Conservation (phyloP, 371 early-diverging fungal genomes). For the Rhizomucor pusillus region DNA sequence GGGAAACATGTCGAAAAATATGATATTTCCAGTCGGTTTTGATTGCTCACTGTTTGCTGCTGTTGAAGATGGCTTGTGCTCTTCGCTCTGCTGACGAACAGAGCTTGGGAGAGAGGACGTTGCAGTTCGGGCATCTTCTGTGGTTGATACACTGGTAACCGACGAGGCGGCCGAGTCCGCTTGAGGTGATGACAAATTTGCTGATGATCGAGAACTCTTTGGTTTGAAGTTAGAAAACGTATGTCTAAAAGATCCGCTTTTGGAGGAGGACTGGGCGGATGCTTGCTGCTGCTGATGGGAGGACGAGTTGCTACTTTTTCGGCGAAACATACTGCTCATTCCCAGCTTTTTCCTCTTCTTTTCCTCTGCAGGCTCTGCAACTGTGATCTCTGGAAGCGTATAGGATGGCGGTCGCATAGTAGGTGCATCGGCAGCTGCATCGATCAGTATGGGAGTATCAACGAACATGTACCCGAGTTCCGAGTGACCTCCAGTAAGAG, state of each 20-base stretch:
- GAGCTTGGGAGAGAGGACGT: too few species aligned
- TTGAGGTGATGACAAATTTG: too few species aligned
- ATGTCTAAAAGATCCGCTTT: neutral
- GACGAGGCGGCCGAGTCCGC: too few species aligned
- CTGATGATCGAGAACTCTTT: too few species aligned
- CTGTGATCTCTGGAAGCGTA: neutral
- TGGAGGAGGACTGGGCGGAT: too few species aligned
- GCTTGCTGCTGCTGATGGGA: too few species aligned
- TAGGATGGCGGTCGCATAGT: neutral
- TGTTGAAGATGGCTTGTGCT: too few species aligned
- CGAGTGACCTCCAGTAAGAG: neutral
- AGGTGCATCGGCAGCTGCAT: neutral
- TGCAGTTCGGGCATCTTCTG: too few species aligned
- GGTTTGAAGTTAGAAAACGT: neutral
- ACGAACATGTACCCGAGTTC: slow-evolving; percentile 5
- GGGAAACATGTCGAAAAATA: slow-evolving; percentile 10
- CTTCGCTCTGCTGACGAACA: too few species aligned
- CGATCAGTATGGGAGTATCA: slow-evolving; percentile 1
- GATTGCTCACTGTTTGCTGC: too few species aligned
- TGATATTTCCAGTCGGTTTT: neutral
- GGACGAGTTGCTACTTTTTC: neutral
- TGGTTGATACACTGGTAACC: too few species aligned
- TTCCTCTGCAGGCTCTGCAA: neutral
- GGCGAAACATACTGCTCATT: neutral
- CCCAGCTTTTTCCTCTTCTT: neutral